Evolutionary conservation across 306 rosid species (phyloP).

Genomic region (Mimosa bimucronata): DNA sequence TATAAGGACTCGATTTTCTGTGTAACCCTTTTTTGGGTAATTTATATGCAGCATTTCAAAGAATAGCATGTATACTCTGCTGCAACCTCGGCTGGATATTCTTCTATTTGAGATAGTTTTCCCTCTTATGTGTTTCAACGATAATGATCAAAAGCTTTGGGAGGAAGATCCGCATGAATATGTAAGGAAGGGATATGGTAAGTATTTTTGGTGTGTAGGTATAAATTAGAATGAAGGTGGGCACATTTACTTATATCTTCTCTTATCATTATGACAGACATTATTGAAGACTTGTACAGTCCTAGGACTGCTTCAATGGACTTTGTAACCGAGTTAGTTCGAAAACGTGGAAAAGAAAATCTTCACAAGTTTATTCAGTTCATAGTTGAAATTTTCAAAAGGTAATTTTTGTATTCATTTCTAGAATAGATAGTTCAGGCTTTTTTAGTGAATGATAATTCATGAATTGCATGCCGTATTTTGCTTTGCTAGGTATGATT

Average conservation of each 20-base stretch:
- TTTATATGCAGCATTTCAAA: neutral
- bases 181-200: slow-evolving; percentile 13
- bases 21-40: neutral
- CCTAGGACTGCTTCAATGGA: slow-evolving; percentile 19
- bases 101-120: slow-evolving; percentile 9
- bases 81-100: slow-evolving; percentile 1
- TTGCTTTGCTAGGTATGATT: slow-evolving; percentile 70
- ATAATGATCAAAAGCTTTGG: slow-evolving; percentile 14
- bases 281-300: slow-evolving; percentile 15
- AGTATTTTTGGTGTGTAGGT: neutral
- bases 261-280: neutral
- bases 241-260: neutral
- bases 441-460: neutral
- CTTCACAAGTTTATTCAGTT: slow-evolving; percentile 15
- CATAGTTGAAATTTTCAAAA: neutral
- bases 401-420: neutral
- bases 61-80: slow-evolving; percentile 5
- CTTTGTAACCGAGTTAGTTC: neutral
- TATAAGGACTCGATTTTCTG: neutral
- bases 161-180: slow-evolving; percentile 4
- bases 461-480: slow-evolving; percentile 19
- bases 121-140: slow-evolving; percentile 5
- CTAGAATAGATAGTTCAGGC: neutral
- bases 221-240: neutral
- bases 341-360: slow-evolving; percentile 15